Base-by-base conservation (phyloP, 2,329 filamentous ascomycete species). In the Talaromyces sp. region DNA sequence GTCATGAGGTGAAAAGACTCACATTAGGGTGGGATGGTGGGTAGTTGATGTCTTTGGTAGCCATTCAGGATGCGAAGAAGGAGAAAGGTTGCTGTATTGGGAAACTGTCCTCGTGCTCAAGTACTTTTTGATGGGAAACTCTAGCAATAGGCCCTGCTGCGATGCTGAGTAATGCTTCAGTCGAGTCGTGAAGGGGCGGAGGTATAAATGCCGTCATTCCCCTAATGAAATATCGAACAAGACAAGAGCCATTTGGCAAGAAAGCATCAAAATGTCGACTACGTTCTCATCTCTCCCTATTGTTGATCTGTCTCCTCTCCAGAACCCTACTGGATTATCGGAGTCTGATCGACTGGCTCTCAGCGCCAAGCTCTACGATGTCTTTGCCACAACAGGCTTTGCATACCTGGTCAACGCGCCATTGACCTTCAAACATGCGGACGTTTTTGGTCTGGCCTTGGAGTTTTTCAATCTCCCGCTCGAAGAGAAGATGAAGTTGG, bases 351-450 rank as follows among this genome's bases (percentile, higher is more conserved):
- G 75, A 49, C 27, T 65, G 9, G 61, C 65, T 13, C 73, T 83
- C n/a, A 77, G 78, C 63, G 66, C 72, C 15, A 71, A 73, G 50
- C 72, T 83, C 7, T 74, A 80, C 69, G 69, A 79, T 60, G 78
- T 79, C 13, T 81, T 82, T 64, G 72, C 79, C 4, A 82, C 79
- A 1, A 80, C 78, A 3, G 81, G 81, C 8, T 83, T 82, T 68
- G 80, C 80, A 7, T 83, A 83, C 67, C 73, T 83, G 8, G 71
- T 76, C 39, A 80, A 82, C 66, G 63, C 74, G 5, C 80, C 81
- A 0, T 67, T 82, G 31, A 78, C 75, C 31, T 81, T 79, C 69
- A 68, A 69, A 41, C 78, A 82, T 66, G 75, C 77, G 1, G 76
- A 80, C 59, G 75, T 83, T 1, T 82, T 83, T 66, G 67, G 66